phyloP scores from a whole-genome alignment of 192 early-diverging fungal species.

The Chytriomyces hyalinus region DNA sequence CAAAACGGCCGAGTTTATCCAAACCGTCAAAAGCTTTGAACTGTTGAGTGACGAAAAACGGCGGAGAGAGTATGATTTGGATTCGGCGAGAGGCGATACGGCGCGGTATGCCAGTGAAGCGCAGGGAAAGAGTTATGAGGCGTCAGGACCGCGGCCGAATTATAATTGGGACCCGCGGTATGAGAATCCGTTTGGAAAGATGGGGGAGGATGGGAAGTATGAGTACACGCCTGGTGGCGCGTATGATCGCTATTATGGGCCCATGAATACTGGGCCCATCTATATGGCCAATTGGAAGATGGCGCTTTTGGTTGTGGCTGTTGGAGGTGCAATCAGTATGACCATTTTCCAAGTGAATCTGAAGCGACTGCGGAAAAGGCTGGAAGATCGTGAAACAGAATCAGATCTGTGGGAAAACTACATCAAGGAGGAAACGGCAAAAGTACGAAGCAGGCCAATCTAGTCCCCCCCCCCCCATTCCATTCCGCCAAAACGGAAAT shows the following conservation, averaged over 20 bases:
- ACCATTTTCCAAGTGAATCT: neutral
- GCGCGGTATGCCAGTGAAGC: neutral
- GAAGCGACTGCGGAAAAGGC: neutral
- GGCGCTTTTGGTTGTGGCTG: conserved; percentile 25
- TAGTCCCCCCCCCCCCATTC: too few relatives aligned
- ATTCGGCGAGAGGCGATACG: conserved; percentile 12
- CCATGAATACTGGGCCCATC: conserved; percentile 22
- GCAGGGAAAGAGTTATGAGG: neutral
- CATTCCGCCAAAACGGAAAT: too few relatives aligned
- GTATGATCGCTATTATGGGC: neutral
- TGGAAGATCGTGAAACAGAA: neutral
- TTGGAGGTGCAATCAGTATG: neutral
- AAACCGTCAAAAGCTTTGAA: conserved; percentile 71
- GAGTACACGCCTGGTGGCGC: neutral
- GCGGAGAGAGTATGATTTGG: conserved; percentile 9
- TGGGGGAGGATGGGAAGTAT: neutral
- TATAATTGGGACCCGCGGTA: conserved; percentile 20
- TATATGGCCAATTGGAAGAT: conserved; percentile 45
- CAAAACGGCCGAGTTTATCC: conserved; percentile 57
- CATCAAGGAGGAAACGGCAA: neutral
- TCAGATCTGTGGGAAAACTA: neutral
- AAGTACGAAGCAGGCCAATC: too few relatives aligned
- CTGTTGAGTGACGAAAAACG: conserved; percentile 47
- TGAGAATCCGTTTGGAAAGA: neutral
- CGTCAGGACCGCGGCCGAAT: neutral